Conservation (phyloP, 352 stramenopile species). For the Blastocystis sp. region DNA sequence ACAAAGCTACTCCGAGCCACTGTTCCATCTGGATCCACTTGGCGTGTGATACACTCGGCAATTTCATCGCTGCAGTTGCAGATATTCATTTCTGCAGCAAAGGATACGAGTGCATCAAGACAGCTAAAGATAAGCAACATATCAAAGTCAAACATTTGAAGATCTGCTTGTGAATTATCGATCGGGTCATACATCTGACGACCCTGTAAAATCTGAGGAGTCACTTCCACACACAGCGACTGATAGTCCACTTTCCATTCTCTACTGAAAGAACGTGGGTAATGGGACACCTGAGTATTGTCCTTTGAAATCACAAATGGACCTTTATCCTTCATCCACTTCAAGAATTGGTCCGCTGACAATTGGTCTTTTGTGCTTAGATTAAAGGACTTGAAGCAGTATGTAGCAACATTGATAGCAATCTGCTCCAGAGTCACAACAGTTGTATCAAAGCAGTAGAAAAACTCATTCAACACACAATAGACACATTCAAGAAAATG, state of each 20-base stretch:
- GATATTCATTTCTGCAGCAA: slow-evolving; percentile 7
- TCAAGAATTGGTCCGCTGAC: slow-evolving; percentile 1
- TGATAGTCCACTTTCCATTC: background rate
- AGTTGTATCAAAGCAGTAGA: slow-evolving; percentile 17
- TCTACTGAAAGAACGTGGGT: background rate
- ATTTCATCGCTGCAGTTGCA: background rate
- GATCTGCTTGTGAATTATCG: background rate
- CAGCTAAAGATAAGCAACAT: background rate
- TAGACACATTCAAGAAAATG: background rate
- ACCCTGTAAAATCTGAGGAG: background rate
- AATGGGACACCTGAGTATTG: background rate
- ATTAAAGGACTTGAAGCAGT: background rate
- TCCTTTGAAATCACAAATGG: background rate
- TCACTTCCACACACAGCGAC: background rate
- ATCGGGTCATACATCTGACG: background rate
- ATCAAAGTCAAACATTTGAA: background rate
- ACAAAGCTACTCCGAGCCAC: slow-evolving; percentile 25
- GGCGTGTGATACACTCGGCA: background rate
- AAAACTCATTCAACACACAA: slow-evolving; percentile 29
- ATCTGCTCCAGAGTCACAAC: slow-evolving; percentile 2
- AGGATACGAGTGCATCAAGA: background rate
- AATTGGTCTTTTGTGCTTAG: background rate
- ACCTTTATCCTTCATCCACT: background rate
- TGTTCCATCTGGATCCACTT: background rate
- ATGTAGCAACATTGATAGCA: background rate